These are phyloP conservation scores for Curvularia spicifera DNA, from an alignment of 2,329 filamentous ascomycete species.

Conservation along the genomic window DNA sequence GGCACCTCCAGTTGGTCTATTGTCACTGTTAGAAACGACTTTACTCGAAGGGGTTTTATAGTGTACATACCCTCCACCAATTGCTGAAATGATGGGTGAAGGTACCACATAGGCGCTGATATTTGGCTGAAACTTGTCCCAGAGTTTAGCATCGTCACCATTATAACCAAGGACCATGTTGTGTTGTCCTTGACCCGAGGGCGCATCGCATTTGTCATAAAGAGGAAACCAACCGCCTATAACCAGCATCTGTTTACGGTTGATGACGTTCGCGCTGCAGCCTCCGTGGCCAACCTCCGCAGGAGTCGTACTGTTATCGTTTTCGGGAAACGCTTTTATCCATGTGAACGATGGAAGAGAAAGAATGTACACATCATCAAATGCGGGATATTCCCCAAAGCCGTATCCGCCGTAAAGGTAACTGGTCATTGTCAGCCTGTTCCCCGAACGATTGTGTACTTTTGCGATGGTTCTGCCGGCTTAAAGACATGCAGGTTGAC, in stretches of 20 bases:
- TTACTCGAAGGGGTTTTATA: not conserved
- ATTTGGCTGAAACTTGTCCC: slow-evolving; percentile 60
- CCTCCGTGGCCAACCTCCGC: slow-evolving; percentile 59
- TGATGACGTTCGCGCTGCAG: slow-evolving; percentile 63
- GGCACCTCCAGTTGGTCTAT: slow-evolving; percentile 59
- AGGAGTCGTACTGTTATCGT: slow-evolving; percentile 43
- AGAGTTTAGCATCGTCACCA: slow-evolving; percentile 54
- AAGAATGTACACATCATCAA: slow-evolving; percentile 68
- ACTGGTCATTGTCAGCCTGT: slow-evolving; percentile 44
- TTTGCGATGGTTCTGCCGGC: not conserved
- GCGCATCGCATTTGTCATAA: slow-evolving; percentile 59
- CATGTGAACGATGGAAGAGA: slow-evolving; percentile 68
- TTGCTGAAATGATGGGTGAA: slow-evolving; percentile 55
- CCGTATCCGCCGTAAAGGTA: slow-evolving; percentile 67
- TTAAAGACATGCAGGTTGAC: not conserved
- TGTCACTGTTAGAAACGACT: slow-evolving; percentile 34
- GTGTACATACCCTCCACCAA: slow-evolving; percentile 51
- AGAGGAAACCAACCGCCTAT: slow-evolving; percentile 64
- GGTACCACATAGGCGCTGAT: slow-evolving; percentile 64
- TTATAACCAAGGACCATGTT: slow-evolving; percentile 62
- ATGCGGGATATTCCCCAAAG: slow-evolving; percentile 59
- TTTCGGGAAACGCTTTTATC: slow-evolving; percentile 62
- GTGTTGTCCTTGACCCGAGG: slow-evolving; percentile 62
- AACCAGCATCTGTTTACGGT: slow-evolving; percentile 66
- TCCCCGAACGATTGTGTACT: not conserved